Conservation (phyloP, 2,329 filamentous ascomycete genomes). For the Aureobasidium sp. region DNA sequence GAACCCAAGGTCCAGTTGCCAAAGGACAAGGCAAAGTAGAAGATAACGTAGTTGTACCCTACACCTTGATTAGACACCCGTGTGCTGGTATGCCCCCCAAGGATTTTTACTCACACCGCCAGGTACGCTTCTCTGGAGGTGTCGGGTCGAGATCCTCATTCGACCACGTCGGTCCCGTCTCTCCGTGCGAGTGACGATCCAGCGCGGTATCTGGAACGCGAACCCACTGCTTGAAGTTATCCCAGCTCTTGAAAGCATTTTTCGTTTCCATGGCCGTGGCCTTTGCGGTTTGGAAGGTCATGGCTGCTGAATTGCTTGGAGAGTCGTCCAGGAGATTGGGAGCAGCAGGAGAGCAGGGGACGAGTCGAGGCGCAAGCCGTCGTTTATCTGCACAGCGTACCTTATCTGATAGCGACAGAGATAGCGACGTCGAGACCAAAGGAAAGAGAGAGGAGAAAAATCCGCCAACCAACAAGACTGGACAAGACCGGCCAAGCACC, state of each 20-base stretch:
- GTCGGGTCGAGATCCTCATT: conserved; percentile 34
- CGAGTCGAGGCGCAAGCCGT: conserved; percentile 9
- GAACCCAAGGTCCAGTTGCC: conserved; percentile 39
- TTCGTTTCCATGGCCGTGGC: conserved; percentile 17
- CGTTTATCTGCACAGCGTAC: conserved; percentile 8
- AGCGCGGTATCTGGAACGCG: conserved; percentile 21
- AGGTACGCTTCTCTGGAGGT: conserved; percentile 33
- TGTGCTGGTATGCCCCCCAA: neutral
- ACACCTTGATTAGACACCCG: neutral
- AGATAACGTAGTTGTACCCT: conserved; percentile 35
- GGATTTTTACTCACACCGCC: conserved; percentile 26
- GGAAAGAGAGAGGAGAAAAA: neutral
- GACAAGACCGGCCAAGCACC: neutral
- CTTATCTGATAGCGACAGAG: conserved; percentile 15
- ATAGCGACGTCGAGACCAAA: conserved; percentile 6
- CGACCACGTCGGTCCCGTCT: conserved; percentile 20
- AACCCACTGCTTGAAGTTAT: conserved; percentile 22
- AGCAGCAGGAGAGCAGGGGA: neutral
- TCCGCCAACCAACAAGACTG: neutral
- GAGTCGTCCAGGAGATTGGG: neutral
- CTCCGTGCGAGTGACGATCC: conserved; percentile 20
- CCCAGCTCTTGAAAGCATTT: conserved; percentile 23
- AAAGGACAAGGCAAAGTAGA: conserved; percentile 36
- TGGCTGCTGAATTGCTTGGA: neutral
- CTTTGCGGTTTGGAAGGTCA: conserved; percentile 10